phyloP scores from a whole-genome alignment of 345 rosid species.

The Barbarea vulgaris region DNA sequence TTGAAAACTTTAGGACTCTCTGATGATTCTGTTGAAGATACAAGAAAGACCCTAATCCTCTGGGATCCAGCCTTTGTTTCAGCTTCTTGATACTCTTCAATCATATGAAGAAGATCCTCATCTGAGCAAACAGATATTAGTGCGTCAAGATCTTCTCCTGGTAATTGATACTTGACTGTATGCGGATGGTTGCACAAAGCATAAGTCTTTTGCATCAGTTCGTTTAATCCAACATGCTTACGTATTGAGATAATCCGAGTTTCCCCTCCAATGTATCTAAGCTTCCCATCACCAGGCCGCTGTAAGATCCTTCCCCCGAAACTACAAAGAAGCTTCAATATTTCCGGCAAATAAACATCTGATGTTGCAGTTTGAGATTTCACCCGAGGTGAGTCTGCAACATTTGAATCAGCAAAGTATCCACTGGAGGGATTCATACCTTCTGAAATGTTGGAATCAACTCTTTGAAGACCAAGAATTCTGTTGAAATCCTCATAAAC shows the following conservation, averaged over 20 bases:
- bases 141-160: constrained; percentile 93
- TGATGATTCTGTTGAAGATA: constrained; percentile 50
- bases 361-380: constrained; percentile 33
- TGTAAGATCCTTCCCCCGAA: constrained; percentile 83
- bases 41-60: constrained; percentile 73
- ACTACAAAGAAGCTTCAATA: constrained; percentile 85
- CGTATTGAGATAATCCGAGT: constrained; percentile 75
- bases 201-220: constrained; percentile 64
- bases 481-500: constrained; percentile 50
- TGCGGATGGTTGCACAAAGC: constrained; percentile 71
- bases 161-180: constrained; percentile 87
- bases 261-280: constrained; percentile 92
- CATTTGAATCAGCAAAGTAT: constrained; percentile 36
- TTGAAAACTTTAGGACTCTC: constrained; percentile 62
- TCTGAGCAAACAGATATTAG: constrained; percentile 76
- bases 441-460: constrained; percentile 51
- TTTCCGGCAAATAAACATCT: constrained; percentile 39
- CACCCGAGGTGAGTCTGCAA: constrained; percentile 47
- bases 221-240: constrained; percentile 55
- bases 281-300: constrained; percentile 78
- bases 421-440: constrained; percentile 35
- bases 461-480: constrained; percentile 45
- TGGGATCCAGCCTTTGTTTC: constrained; percentile 68
- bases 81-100: constrained; percentile 75
- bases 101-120: constrained; percentile 85